These are phyloP conservation scores for Brettanomyces naardenensis DNA, from an alignment of 805 yeast genomes.

Conservation along the genomic window DNA sequence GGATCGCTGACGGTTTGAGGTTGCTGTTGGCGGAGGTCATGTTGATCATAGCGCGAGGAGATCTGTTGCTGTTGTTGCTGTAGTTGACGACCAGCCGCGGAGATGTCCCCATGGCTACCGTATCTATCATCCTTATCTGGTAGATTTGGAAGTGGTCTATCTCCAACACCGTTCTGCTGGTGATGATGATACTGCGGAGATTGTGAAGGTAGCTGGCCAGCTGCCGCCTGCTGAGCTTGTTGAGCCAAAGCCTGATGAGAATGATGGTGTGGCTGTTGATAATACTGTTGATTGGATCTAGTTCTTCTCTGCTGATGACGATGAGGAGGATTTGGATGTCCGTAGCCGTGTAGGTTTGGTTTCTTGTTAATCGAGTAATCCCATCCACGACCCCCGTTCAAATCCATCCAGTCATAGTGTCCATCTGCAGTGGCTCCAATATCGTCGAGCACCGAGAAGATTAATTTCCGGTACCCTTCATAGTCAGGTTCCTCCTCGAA, in stretches of 20 bases:
- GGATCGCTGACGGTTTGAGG: constrained; percentile 12
- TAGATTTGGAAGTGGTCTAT: constrained; percentile 28
- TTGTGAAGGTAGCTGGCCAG: constrained; percentile 2
- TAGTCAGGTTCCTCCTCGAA: constrained; percentile 96
- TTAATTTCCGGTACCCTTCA: constrained; percentile 69
- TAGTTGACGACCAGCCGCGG: not conserved
- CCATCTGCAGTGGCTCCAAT: constrained; percentile 72
- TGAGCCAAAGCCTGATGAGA: constrained; percentile 11
- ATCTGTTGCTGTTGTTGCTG: constrained; percentile 3
- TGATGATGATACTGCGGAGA: constrained; percentile 5
- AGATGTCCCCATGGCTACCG: no score
- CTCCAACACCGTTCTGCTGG: constrained; percentile 11
- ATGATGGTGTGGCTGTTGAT: constrained; percentile 7
- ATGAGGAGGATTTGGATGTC: constrained; percentile 83
- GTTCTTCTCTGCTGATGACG: constrained; percentile 32
- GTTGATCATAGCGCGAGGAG: constrained; percentile 7
- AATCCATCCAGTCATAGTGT: constrained; percentile 96
- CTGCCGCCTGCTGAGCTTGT: constrained; percentile 10
- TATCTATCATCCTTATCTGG: constrained; percentile 16
- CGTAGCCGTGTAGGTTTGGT: constrained; percentile 93
- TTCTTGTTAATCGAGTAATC: constrained; percentile 83
- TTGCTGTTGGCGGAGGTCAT: constrained; percentile 13
- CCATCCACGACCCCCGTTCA: constrained; percentile 95
- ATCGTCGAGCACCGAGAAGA: constrained; percentile 71
- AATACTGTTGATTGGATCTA: constrained; percentile 22